Evolutionary conservation across 352 stramenopile genomes (phyloP).

Genomic region (Globisporangium canariense): DNA sequence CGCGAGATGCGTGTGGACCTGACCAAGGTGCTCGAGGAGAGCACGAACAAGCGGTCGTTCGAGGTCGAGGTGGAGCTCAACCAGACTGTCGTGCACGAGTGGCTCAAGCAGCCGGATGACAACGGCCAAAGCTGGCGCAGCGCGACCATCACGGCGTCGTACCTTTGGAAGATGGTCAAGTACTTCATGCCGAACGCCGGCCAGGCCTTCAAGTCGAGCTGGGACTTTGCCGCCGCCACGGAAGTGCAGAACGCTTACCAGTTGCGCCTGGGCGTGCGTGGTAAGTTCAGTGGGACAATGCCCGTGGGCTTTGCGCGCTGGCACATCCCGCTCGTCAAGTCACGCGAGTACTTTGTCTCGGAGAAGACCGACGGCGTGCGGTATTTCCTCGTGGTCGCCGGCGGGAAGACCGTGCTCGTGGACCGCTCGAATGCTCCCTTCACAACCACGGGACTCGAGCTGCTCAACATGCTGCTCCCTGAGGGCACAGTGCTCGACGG

Average conservation of each 20-base stretch:
- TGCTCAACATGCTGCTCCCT: slow-evolving; percentile 75
- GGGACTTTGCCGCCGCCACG: slow-evolving; percentile 66
- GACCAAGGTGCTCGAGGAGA: slow-evolving; percentile 79
- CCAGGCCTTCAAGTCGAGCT: slow-evolving; percentile 75
- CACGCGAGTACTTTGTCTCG: slow-evolving; percentile 84
- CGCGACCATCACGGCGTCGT: slow-evolving; percentile 57
- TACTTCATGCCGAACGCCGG: slow-evolving; percentile 81
- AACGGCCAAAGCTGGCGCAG: slow-evolving; percentile 71
- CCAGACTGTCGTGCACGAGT: slow-evolving; percentile 62
- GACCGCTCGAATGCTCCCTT: slow-evolving; percentile 81
- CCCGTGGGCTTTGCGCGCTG: slow-evolving; percentile 89
- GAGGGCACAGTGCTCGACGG: slow-evolving; percentile 88
- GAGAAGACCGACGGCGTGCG: slow-evolving; percentile 92
- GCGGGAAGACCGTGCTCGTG: slow-evolving; percentile 59
- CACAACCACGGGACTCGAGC: slow-evolving; percentile 69
- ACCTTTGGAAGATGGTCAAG: slow-evolving; percentile 81
- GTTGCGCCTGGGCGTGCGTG: slow-evolving; percentile 54
- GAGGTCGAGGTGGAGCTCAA: slow-evolving; percentile 83
- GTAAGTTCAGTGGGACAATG: slow-evolving; percentile 90
- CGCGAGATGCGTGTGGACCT: slow-evolving; percentile 78
- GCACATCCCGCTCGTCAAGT: slow-evolving; percentile 84
- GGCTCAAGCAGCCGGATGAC: slow-evolving; percentile 72
- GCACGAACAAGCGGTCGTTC: slow-evolving; percentile 61
- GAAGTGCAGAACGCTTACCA: slow-evolving; percentile 83
- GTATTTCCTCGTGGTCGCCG: slow-evolving; percentile 87